Conservation (phyloP, 768 basidiomycete species). For the Crucibulum laeve region DNA sequence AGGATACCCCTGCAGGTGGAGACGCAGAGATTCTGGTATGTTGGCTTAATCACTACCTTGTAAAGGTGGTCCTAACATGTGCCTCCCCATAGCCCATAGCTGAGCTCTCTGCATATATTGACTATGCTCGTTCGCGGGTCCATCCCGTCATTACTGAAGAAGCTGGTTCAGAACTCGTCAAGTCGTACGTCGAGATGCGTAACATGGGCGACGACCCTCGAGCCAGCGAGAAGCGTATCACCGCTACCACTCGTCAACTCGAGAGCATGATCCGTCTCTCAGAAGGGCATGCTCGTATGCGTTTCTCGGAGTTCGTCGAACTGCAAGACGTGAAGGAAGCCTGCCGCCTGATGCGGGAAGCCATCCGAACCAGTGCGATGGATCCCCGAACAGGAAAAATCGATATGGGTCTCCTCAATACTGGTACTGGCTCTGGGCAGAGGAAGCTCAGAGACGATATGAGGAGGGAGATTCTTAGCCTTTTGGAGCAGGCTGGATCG, state of each 20-base stretch:
- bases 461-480: conserved; percentile 69
- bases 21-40: conserved; percentile 71
- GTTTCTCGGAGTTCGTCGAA: conserved; percentile 85
- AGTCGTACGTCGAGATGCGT: conserved; percentile 90
- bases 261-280: conserved; percentile 96
- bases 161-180: conserved; percentile 80
- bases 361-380: conserved; percentile 91
- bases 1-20: conserved; percentile 72
- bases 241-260: conserved; percentile 95
- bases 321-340: conserved; percentile 87
- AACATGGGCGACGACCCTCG: conserved; percentile 88
- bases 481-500: conserved; percentile 53
- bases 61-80: neutral
- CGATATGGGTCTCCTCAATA: conserved; percentile 93
- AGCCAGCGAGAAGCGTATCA: conserved; percentile 88
- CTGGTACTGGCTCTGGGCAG: conserved; percentile 86
- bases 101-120: conserved; percentile 91
- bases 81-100: conserved; percentile 64
- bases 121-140: conserved; percentile 83
- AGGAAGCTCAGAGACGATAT: conserved; percentile 87
- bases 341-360: conserved; percentile 92
- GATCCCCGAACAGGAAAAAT: conserved; percentile 97
- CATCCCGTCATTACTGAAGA: conserved; percentile 84
- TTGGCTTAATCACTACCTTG: neutral
- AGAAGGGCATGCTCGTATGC: conserved; percentile 96